Evolutionary conservation across 108 stramenopile species (phyloP), one percentile per base, ranked within the genome.

Genomic region (Stephanodiscus minutulus): DNA sequence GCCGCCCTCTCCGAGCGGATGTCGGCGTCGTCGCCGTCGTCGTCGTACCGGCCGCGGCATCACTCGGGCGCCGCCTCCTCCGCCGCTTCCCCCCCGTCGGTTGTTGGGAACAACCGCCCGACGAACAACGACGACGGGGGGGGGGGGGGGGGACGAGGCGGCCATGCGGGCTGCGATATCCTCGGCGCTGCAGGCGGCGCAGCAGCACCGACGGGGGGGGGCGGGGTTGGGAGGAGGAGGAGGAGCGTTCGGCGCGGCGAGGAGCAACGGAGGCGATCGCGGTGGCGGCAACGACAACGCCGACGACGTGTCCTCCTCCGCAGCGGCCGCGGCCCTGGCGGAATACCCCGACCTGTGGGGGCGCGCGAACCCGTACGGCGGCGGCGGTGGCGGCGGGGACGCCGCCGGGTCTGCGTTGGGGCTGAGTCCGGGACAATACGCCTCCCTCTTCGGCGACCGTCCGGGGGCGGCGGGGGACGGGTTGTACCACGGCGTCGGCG

Each of bases 91-190:
- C 15, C 43, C 43, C 13, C 43, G 0, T 44, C 43, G 13, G 2
- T 33, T 2, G 31, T 2, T 2, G 43, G 58, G 56, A 60, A 66
- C 28, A 58, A 56, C 27, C 13, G 2, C 1, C 15, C 43, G 15
- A 67, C 10, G 9, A 57, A 17, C 56, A 57, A 67, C 13, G 9
- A 9, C 7, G 3, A 55, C n/a, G n/a, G n/a, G n/a, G n/a, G n/a
- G n/a, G n/a, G n/a, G n/a, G n/a, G n/a, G n/a, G n/a, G n/a, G n/a
- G n/a, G 28, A 61, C 12, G 66, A 18, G 4, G 66, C 33, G 11
- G 36, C 47, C 15, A 64, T 48, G 60, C 21, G 22, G 27, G 66
- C 60, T 18, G 61, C 21, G 31, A 31, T 68, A 29, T 61, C 61
- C 35, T 29, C 61, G 27, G 66, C 29, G 46, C 29, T 29, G 43